Base-by-base conservation (phyloP, 192 early-diverging fungal species). In the Coemansia sp. region DNA sequence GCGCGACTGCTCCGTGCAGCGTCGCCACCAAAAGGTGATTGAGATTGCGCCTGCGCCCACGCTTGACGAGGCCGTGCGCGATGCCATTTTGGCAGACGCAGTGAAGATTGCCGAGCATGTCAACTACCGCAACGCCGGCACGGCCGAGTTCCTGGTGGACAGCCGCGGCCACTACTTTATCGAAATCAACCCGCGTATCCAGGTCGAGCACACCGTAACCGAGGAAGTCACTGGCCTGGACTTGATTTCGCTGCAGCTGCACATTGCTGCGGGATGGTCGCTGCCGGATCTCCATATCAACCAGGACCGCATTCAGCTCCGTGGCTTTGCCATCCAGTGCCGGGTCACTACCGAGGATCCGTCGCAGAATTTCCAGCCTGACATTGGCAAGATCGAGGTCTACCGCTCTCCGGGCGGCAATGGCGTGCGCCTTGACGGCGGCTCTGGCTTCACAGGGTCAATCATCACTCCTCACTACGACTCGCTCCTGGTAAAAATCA, bases 191-290 rank as follows among this genome's bases (percentile, higher is more conserved):
- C 93, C 96, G 44, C 86, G 96, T 76, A 90, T 98, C 52, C 96
- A 98, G 78, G 96, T 98, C 21, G 96, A 98, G 79, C 96, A 98
- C 75, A 92, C 92, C 30, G 92, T 96, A 37, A 96, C 96, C 44
- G 96, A 98, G 80, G 92, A 96, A 76, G 86, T 96, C 48, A 95
- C 94, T 14, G 96, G 96, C 23, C 83, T 98, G 39, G 94, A 98
- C 67, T 83, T 98, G 49, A 89, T 96, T 9, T 85, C 90, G 53
- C 82, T 90, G 39, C 96, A 98, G 69, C 90, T 98, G 60, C 90
- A 94, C 66, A 93, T 98, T 56, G 96, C 96, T 18, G 88, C 90
- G 0, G 96, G 96, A 46, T 84, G 83, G 47, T 62, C 87, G 10
- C 79, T 98, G 42, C 75, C 84, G 6, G 84, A 91, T 28, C 82